Evolutionary conservation across 2,329 filamentous ascomycete genomes (phyloP), one percentile per base, ranked within the genome.

Genomic region (Fusarium keratoplasticum): DNA sequence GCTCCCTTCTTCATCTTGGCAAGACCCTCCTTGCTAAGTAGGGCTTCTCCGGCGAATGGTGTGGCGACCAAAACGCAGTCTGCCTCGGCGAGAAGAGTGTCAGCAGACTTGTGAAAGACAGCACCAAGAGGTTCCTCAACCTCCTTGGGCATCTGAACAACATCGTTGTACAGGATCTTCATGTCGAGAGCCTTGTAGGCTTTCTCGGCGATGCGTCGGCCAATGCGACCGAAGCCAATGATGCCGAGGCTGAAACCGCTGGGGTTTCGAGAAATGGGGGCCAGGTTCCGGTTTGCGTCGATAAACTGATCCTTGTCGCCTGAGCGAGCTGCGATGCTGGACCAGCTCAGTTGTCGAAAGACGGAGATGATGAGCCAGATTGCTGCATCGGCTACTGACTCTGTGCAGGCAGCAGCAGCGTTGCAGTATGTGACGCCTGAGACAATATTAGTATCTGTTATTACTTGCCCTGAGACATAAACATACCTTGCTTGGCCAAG

Each of bases 1-100:
- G 92, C 88, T 9, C 91, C 91, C 60, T 87, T 85, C 82, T 94
- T 94, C 92, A 94, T 94, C 80, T 89, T 89, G 42, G 84, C 84
- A 74, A 94, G 91, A 75, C 94, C 89, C 4, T 83, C 77, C 20
- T 86, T 89, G 47, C 88, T 76, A 0, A 78, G 64, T 0, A 78
- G 58, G 0, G 76, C 67, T 20, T 78, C 74, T 1, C 77, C 77
- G 0, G 75, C 77, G 14, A 78, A 78, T 0, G 77, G 77, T 0
- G 77, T 78, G 0, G 77, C 77, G 7, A 78, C 77, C 1, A 78
- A 31, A 4, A 78, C 77, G 0, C 76, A 78, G 27, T 78, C 77
- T 16, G 77, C 73, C 60, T 77, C 76, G 0, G 77, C 75, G 2
- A 78, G 74, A 3, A 78, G 72, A 0, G 61, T 72, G 10, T 78